Base-by-base conservation (phyloP, 768 basidiomycete species). In the Panellus pusillus region DNA sequence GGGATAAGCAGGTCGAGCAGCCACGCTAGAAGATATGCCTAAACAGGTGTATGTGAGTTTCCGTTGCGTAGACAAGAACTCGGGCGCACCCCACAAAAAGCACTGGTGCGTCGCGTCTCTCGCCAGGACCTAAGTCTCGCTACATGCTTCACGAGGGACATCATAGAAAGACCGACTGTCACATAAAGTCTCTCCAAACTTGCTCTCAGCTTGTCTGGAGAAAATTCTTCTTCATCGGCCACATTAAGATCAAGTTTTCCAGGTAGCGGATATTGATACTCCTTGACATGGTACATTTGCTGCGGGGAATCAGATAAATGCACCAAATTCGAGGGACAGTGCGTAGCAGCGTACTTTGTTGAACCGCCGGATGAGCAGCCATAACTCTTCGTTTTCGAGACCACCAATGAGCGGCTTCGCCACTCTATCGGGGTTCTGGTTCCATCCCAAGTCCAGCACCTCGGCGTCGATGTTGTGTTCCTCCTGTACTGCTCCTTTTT, bases 111-210 rank as follows among this genome's bases (percentile, higher is more conserved):
- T 17, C 61, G 64, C 24, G 62, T 66, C 45, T 78, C 74, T 49
- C 71, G 70, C 76, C 76, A 78, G 8, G 69, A 69, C 13, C 73
- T 64, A 4, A 78, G 57, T 27, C 74, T 61, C 14, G 66, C 65
- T 9, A 76, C 61, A 53, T 78, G 74, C 58, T 69, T 73, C 6
- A 62, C 63, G 43, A 70, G 63, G 35, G 47, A 50, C 17, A 50
- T 50, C 13, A 49, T 27, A 37, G 50, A 29, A 66, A 68, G 29
- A 62, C 68, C 64, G 40, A 76, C 67, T 6, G 68, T 70, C 48
- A 73, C 63, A 54, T 78, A 78, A 18, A 75, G 54, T 3, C 76
- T 57, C 60, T 77, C 76, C 6, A 77, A 54, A 41, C 67, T 71
- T 18, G 70, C 70, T 17, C 75, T 63, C 8, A 77, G 64, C 60